A percentile compares a stretch with the other conserved stretches of the same genome.
Evolutionary conservation across 2,329 filamentous ascomycete genomes (phyloP).

Genomic region (Phaeosphaeriaceae sp.): DNA sequence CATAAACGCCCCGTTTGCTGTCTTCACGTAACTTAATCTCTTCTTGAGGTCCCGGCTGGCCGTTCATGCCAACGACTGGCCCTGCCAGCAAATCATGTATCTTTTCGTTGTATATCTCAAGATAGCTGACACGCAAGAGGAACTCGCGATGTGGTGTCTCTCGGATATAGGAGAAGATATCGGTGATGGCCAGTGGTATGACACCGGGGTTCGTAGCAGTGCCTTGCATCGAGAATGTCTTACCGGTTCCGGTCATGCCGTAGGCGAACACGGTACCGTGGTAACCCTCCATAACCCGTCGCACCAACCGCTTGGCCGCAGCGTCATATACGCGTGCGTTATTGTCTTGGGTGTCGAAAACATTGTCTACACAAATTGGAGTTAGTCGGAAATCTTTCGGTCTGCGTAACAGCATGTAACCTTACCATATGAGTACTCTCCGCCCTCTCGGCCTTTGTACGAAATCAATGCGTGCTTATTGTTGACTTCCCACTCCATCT

Average conservation of each 20-base stretch:
- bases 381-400: conserved; percentile 15
- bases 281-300: conserved; percentile 98
- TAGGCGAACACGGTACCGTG: conserved; percentile 98
- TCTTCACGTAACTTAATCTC: conserved; percentile 98
- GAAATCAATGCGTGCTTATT: conserved; percentile 80
- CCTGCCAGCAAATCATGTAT: conserved; percentile 92
- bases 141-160: conserved; percentile 96
- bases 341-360: conserved; percentile 91
- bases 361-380: conserved; percentile 74
- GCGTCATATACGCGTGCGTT: conserved; percentile 96
- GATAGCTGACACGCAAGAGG: conserved; percentile 90
- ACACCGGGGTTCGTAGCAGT: conserved; percentile 95
- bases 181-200: conserved; percentile 94
- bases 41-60: conserved; percentile 66
- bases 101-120: conserved; percentile 98
- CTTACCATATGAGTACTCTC: conserved; percentile 86
- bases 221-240: conserved; percentile 99
- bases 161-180: conserved; percentile 98
- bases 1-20: conserved; percentile 94
- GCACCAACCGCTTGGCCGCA: conserved; percentile 89
- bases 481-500: conserved; percentile 92
- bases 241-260: conserved; percentile 98
- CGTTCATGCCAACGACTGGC: conserved; percentile 63
- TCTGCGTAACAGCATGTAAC: conserved; percentile 39
- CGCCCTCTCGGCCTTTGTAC: conserved; percentile 84